Base-by-base conservation (phyloP, 2,329 filamentous ascomycete species). In the Pestalotiopsis sp. region DNA sequence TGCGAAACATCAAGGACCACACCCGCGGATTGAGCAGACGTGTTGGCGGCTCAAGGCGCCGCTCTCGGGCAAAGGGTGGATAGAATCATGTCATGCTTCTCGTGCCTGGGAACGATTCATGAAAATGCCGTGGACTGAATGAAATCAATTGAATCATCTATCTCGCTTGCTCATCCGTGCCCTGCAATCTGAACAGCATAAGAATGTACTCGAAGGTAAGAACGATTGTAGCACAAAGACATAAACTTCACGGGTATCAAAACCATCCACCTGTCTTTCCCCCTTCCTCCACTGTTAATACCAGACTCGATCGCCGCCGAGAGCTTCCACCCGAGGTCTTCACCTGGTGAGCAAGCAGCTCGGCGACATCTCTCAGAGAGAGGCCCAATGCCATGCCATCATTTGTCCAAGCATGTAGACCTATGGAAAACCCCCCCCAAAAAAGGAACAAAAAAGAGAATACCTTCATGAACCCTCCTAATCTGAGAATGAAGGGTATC, bases 401-500 rank as follows among this genome's bases (percentile, higher is more conserved):
- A 36, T 36, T 31, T 9, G 31, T 9, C 31, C 2, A 9, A 36
- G 7, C 31, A 36, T 36, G 31, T 36, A 36, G 31, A 36, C 31
- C 31, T 36, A 36, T 36, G 31, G 6, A 36, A 36, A 27, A 4
- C 31, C 2, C 25, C 25, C 25, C 20, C 20, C 20, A 1, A 31
- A 36, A 36, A 36, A 36, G 9, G 6, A 36, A 36, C 7, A 9
- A 36, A 36, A 31, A 36, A 36, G 31, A 36, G 31, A 36, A 36
- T 36, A 36, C 31, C 31, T n/a, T 56, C 52, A 68, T 69, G 68
- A 69, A 41, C 69, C 71, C 70, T 68, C 71, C 72, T 12, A 68
- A 75, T 77, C 76, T 49, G 73, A 52, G 69, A 78, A 78, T 78
- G 75, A 75, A 76, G 74, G 75, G 77, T 78, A 78, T 78, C 73